Evolutionary conservation across 108 stramenopile species (phyloP).

Genomic region (Stephanodiscus minutulus): DNA sequence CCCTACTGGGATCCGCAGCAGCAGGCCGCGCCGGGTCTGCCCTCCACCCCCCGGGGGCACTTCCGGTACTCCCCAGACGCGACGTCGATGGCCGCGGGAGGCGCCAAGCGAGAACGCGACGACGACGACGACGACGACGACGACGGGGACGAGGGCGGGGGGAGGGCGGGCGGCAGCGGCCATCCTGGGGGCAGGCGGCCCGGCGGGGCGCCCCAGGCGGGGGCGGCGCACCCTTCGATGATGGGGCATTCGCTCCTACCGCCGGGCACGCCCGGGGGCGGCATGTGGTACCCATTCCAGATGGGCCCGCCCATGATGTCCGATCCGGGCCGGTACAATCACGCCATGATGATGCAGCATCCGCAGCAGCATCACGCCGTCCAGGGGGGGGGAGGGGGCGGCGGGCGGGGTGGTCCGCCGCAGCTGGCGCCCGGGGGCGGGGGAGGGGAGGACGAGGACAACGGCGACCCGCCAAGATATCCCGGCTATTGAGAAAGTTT

Average conservation of each 20-base stretch:
- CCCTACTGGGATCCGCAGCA: conserved; percentile 1
- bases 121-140: neutral
- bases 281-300: neutral
- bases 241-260: neutral
- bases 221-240: neutral
- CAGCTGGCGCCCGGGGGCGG: neutral
- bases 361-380: neutral
- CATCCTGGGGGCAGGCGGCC: neutral
- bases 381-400: neutral
- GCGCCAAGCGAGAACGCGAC: neutral
- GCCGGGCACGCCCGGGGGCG: conserved; percentile 2
- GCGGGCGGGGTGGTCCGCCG: neutral
- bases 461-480: neutral
- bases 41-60: neutral
- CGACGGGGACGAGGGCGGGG: neutral
- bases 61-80: neutral
- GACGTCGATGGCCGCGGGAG: neutral
- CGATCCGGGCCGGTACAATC: neutral
- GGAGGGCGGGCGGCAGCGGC: neutral
- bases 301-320: neutral
- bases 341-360: neutral
- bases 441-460: neutral
- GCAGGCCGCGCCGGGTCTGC: neutral
- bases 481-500: neutral
- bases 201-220: neutral